Conservation (phyloP, 2,329 filamentous ascomycete genomes). For the Magnaporthiopsis poae region DNA sequence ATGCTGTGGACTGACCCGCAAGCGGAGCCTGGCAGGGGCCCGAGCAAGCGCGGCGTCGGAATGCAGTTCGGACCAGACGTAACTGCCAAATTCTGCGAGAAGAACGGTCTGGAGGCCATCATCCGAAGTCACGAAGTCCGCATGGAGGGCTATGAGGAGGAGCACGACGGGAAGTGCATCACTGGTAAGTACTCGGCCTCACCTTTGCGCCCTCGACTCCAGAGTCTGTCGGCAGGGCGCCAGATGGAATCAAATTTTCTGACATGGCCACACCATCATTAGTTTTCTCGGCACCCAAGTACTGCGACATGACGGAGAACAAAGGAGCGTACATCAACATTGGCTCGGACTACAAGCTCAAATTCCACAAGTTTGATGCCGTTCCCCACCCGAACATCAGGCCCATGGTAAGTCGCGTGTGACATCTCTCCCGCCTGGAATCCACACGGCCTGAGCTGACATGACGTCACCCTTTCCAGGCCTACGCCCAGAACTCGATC, state of each 20-base stretch:
- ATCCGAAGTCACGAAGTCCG: constrained; percentile 96
- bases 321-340: constrained; percentile 98
- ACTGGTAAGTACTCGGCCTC: constrained; percentile 52
- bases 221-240: not conserved
- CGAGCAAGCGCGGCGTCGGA: constrained; percentile 92
- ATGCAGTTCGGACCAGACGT: constrained; percentile 95
- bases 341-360: constrained; percentile 78
- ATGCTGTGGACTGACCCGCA: constrained; percentile 99
- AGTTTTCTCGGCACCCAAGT: constrained; percentile 95
- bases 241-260: not conserved
- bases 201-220: not conserved
- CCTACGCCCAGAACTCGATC: constrained; percentile 75
- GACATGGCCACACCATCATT: not conserved
- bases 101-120: constrained; percentile 85
- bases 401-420: constrained; percentile 58
- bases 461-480: constrained; percentile 35
- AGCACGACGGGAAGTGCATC: constrained; percentile 91
- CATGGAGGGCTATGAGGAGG: constrained; percentile 98
- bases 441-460: constrained; percentile 1
- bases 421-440: not conserved
- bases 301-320: constrained; percentile 96
- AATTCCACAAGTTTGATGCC: constrained; percentile 88
- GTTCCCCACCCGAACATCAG: constrained; percentile 92
- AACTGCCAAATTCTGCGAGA: constrained; percentile 92
- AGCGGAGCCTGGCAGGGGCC: constrained; percentile 70